A percentile compares a stretch with the other conserved stretches of the same genome.
phyloP scores from a whole-genome alignment of 345 rosid genomes.

The Arabidopsis arenosa region DNA sequence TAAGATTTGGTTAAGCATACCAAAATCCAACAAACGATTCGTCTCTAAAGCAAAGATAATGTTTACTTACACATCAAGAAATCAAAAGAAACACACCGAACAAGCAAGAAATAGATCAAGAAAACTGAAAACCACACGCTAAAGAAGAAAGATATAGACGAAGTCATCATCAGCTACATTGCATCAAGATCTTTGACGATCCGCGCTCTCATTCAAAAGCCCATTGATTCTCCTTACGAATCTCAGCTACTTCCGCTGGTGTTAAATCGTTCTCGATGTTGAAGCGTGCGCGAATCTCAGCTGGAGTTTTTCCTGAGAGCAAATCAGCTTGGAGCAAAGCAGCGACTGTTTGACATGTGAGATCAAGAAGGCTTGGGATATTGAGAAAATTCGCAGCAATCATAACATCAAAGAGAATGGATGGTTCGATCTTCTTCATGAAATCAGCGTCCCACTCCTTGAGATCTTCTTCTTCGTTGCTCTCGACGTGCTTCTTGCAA shows the following conservation, averaged over 20 bases:
- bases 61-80: background rate
- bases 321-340: slow-evolving; percentile 55
- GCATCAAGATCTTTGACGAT: background rate
- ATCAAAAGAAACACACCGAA: background rate
- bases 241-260: slow-evolving; percentile 61
- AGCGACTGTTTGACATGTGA: slow-evolving; percentile 61
- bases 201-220: slow-evolving; percentile 56
- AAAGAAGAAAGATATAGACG: background rate
- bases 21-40: background rate
- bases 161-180: background rate
- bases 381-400: slow-evolving; percentile 63
- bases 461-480: slow-evolving; percentile 47
- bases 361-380: slow-evolving; percentile 54
- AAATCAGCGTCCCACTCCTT: slow-evolving; percentile 65
- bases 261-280: slow-evolving; percentile 60
- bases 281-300: slow-evolving; percentile 59
- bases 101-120: background rate
- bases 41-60: background rate
- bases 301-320: slow-evolving; percentile 58
- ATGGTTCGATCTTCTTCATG: slow-evolving; percentile 52
- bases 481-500: slow-evolving; percentile 61
- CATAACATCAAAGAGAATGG: slow-evolving; percentile 59
- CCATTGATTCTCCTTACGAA: slow-evolving; percentile 66
- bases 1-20: background rate
- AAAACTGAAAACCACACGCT: background rate